phyloP scores from a whole-genome alignment of 108 stramenopile genomes.

The Mayamaea pseudoterrestris region DNA sequence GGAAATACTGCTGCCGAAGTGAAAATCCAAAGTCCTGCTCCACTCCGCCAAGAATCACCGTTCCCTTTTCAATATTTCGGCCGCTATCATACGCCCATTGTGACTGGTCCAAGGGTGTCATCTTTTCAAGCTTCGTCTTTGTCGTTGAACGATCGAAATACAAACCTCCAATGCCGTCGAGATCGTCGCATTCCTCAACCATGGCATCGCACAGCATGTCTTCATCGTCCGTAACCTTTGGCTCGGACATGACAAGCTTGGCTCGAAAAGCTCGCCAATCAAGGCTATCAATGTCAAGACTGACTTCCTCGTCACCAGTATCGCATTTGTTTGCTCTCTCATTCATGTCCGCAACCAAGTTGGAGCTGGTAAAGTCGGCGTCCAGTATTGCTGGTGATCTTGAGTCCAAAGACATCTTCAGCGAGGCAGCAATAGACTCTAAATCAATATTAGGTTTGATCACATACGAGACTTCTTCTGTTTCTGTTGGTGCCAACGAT shows the following conservation, averaged over 20 bases:
- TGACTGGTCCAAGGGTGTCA: conserved; percentile 19
- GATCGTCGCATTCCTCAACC: conserved; percentile 14
- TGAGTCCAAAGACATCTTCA: too few species aligned
- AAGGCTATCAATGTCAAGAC: conserved; percentile 15
- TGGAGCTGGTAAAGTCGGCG: too few species aligned
- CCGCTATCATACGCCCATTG: conserved; percentile 75
- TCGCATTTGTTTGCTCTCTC: too few species aligned
- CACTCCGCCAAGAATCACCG: conserved; percentile 63
- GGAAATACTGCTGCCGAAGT: conserved; percentile 70
- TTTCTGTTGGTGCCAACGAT: too few species aligned
- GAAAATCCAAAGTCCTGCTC: conserved; percentile 71
- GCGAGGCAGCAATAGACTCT: too few species aligned
- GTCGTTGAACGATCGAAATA: conserved; percentile 10
- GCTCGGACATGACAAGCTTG: conserved; percentile 60
- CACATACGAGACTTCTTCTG: too few species aligned
- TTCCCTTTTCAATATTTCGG: conserved; percentile 60
- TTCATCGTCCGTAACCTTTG: conserved; percentile 10
- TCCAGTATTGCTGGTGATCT: too few species aligned
- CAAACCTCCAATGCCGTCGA: conserved; percentile 65
- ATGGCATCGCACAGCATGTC: neutral
- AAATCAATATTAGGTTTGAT: too few species aligned
- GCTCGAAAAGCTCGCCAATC: conserved; percentile 78
- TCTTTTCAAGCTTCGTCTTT: conserved; percentile 14
- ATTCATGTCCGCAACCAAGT: too few species aligned
- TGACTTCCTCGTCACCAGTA: conserved; percentile 28